Conservation (phyloP, 768 basidiomycete genomes). For the Mycena chlorophos region DNA sequence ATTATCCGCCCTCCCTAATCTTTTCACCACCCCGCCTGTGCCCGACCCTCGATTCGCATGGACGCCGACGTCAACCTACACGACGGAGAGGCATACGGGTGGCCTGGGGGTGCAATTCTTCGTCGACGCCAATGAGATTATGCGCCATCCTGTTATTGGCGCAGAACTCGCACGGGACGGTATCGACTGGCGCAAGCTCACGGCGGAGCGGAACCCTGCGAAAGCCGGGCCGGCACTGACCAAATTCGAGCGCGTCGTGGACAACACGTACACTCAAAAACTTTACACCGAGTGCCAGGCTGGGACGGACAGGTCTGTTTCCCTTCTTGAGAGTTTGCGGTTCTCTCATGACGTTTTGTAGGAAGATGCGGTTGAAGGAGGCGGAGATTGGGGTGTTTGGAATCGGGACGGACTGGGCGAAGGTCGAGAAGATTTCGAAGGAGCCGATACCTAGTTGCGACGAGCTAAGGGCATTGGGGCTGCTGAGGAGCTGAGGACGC, state of each 20-base stretch:
- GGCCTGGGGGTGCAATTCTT: constrained; percentile 77
- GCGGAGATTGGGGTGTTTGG: constrained; percentile 86
- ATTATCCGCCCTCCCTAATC: constrained; percentile 72
- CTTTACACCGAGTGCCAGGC: constrained; percentile 72
- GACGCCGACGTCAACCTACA: constrained; percentile 56
- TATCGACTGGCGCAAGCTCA: constrained; percentile 38
- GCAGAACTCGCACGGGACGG: constrained; percentile 62
- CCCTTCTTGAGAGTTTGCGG: not conserved
- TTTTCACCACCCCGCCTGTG: constrained; percentile 64
- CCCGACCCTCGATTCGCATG: constrained; percentile 86
- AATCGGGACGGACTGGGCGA: constrained; percentile 89
- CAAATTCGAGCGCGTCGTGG: constrained; percentile 77
- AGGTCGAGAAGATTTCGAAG: constrained; percentile 69
- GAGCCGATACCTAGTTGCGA: constrained; percentile 80
- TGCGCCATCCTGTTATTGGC: constrained; percentile 73
- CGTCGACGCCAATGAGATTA: constrained; percentile 77
- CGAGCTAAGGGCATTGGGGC: constrained; percentile 63
- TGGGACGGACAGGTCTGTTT: constrained; percentile 49
- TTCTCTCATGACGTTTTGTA: not conserved
- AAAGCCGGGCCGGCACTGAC: constrained; percentile 43
- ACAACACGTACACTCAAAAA: constrained; percentile 69
- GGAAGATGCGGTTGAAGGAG: constrained; percentile 68
- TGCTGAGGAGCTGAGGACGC: too few relatives aligned
- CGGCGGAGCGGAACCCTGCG: constrained; percentile 25
- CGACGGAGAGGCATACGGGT: constrained; percentile 69